phyloP scores from a whole-genome alignment of 139 green algal genomes.

The Chlorella vulgaris region DNA sequence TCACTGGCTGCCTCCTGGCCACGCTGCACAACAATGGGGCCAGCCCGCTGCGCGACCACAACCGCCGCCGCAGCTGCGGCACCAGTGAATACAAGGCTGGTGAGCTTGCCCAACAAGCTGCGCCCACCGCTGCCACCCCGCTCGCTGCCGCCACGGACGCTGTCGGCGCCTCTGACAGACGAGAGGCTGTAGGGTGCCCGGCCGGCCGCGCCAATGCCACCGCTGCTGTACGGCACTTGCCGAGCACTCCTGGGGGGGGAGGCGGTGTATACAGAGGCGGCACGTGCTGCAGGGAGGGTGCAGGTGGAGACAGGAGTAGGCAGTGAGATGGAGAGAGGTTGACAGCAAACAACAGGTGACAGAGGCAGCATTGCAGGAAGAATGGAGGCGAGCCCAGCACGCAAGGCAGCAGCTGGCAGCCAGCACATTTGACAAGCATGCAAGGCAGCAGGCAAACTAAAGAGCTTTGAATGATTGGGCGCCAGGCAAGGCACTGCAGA shows the following conservation, averaged over 20 bases:
- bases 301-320: too few relatives aligned
- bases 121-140: background rate
- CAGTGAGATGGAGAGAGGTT: too few relatives aligned
- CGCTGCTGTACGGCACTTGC: constrained; percentile 16
- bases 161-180: background rate
- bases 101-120: constrained; percentile 10
- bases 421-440: too few relatives aligned
- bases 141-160: background rate
- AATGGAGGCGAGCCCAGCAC: background rate
- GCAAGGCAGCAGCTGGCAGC: too few relatives aligned
- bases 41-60: constrained; percentile 7
- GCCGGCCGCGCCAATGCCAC: background rate
- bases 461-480: too few relatives aligned
- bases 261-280: background rate
- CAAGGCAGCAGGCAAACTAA: too few relatives aligned
- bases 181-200: background rate
- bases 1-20: background rate
- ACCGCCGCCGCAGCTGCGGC: background rate
- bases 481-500: too few relatives aligned
- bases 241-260: constrained; percentile 6
- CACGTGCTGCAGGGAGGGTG: background rate
- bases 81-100: constrained; percentile 9
- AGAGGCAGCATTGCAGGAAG: too few relatives aligned
- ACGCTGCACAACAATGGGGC: background rate
- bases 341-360: too few relatives aligned